These are phyloP conservation scores for Opeltia flavorubescens DNA, from an alignment of 495 filamentous ascomycete genomes.

Conservation along the genomic window DNA sequence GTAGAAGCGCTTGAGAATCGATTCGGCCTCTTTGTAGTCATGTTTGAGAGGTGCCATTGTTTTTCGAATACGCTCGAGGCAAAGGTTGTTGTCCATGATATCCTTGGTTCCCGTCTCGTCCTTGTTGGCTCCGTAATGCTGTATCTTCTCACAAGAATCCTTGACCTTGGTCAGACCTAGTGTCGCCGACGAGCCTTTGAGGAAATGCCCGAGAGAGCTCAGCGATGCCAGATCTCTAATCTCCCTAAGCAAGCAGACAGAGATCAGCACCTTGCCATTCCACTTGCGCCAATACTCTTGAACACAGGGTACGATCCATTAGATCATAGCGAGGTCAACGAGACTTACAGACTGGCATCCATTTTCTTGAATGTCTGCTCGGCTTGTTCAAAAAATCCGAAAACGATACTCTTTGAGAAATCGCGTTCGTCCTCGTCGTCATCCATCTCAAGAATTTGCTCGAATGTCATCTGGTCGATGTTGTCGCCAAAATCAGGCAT, in stretches of 20 bases:
- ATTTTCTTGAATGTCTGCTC: slow-evolving; percentile 75
- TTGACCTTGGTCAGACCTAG: slow-evolving; percentile 85
- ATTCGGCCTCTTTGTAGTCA: slow-evolving; percentile 66
- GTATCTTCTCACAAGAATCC: slow-evolving; percentile 90
- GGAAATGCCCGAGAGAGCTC: slow-evolving; percentile 79
- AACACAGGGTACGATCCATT: too few species aligned
- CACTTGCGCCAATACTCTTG: too few species aligned
- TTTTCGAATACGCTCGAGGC: slow-evolving; percentile 51
- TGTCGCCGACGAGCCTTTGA: slow-evolving; percentile 96
- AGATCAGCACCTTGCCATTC: not conserved
- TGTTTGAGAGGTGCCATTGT: slow-evolving; percentile 56
- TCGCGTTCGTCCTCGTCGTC: slow-evolving; percentile 65
- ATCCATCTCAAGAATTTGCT: slow-evolving; percentile 95
- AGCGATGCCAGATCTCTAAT: slow-evolving; percentile 52
- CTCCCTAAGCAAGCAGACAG: slow-evolving; percentile 30
- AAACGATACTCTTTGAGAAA: slow-evolving; percentile 77
- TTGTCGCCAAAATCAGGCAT: slow-evolving; percentile 46
- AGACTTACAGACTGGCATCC: slow-evolving; percentile 63
- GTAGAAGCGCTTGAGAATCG: slow-evolving; percentile 60
- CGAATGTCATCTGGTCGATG: slow-evolving; percentile 70
- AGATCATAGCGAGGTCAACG: not conserved
- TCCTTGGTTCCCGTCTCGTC: slow-evolving; percentile 54
- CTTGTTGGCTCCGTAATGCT: slow-evolving; percentile 71
- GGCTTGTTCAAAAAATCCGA: slow-evolving; percentile 87
- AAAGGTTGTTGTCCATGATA: slow-evolving; percentile 48